Conservation (phyloP, 306 rosid species). For the Ochetophila trinervis region DNA sequence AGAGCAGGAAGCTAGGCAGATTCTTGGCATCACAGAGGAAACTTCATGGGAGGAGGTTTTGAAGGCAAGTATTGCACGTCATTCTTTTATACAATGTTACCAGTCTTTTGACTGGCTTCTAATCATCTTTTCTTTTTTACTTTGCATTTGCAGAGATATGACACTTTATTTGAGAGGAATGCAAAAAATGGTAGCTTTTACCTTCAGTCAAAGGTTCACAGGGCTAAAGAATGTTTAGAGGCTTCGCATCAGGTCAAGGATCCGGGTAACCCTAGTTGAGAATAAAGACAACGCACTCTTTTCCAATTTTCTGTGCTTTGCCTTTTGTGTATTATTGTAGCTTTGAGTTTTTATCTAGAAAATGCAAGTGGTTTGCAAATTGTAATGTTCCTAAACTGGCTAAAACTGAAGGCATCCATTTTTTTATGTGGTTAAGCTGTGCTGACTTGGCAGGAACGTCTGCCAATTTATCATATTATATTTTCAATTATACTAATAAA, state of each 20-base stretch:
- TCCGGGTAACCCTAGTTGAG: constrained; percentile 53
- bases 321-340: neutral
- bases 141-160: constrained; percentile 51
- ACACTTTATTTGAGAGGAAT: constrained; percentile 70
- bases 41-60: constrained; percentile 80
- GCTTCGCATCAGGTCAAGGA: constrained; percentile 36
- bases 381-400: too few species aligned
- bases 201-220: constrained; percentile 90
- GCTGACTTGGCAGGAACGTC: too few species aligned
- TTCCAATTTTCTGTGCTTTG: neutral
- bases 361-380: too few species aligned
- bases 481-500: too few species aligned
- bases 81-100: neutral
- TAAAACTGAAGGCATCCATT: too few species aligned
- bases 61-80: constrained; percentile 40
- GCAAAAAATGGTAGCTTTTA: constrained; percentile 83
- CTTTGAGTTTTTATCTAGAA: too few species aligned
- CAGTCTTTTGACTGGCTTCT: neutral
- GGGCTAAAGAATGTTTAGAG: constrained; percentile 84
- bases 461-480: too few species aligned
- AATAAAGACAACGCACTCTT: neutral
- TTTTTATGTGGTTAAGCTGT: too few species aligned
- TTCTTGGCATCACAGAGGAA: constrained; percentile 73
- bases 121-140: neutral
- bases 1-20: constrained; percentile 89